These are phyloP conservation scores for Colletotrichum camelliae DNA, from an alignment of 2,329 filamentous ascomycete genomes.

Conservation along the genomic window DNA sequence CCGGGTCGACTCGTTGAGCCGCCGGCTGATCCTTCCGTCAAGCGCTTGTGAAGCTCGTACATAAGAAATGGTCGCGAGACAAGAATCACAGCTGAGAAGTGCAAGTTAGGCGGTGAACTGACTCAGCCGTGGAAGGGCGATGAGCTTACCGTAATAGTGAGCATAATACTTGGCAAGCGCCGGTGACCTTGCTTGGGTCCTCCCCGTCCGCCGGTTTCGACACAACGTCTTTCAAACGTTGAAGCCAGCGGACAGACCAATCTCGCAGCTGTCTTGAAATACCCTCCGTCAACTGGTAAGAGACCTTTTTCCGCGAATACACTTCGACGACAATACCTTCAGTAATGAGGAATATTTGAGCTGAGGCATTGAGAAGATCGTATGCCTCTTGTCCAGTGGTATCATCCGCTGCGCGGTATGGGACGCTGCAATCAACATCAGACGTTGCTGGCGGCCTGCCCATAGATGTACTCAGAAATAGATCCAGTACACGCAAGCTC, in stretches of 20 bases:
- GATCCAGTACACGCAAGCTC: slow-evolving; percentile 55
- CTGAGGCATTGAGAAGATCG: slow-evolving; percentile 56
- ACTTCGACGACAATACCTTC: slow-evolving; percentile 57
- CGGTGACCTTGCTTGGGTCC: slow-evolving; percentile 39
- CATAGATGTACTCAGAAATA: slow-evolving; percentile 60
- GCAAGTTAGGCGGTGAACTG: background rate
- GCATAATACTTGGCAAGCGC: slow-evolving; percentile 56
- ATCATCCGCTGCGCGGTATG: slow-evolving; percentile 42
- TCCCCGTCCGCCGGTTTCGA: slow-evolving; percentile 26
- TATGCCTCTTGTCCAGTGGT: slow-evolving; percentile 41
- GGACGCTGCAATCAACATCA: slow-evolving; percentile 59
- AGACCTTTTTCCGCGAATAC: slow-evolving; percentile 59
- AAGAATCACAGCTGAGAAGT: slow-evolving; percentile 52
- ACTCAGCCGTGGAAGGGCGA: background rate
- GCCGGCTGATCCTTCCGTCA: slow-evolving; percentile 39
- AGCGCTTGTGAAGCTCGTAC: slow-evolving; percentile 55
- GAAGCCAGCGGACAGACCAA: slow-evolving; percentile 56
- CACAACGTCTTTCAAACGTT: slow-evolving; percentile 45
- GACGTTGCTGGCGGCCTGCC: slow-evolving; percentile 59
- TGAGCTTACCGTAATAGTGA: slow-evolving; percentile 48
- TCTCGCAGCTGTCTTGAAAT: slow-evolving; percentile 58
- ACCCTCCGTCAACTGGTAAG: slow-evolving; percentile 56
- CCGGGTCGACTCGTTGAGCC: background rate
- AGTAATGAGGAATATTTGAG: slow-evolving; percentile 57
- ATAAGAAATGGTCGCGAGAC: slow-evolving; percentile 61